These are phyloP conservation scores for Sclerotinia nivalis DNA, from an alignment of 2,329 filamentous ascomycete species.

Conservation along the genomic window DNA sequence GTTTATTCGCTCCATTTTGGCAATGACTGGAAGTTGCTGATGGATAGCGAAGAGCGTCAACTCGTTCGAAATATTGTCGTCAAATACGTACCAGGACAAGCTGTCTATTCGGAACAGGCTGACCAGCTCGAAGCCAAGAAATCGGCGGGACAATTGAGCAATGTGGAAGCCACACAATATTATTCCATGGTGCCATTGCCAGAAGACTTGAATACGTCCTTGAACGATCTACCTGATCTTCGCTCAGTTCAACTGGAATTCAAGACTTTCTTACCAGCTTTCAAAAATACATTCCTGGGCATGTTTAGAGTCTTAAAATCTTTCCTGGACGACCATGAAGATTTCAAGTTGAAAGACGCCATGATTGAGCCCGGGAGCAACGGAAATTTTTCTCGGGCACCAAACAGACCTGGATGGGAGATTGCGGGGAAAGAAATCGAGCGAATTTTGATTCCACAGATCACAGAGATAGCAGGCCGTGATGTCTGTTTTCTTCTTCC, in stretches of 20 bases:
- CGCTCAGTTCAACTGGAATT: slow-evolving; percentile 1
- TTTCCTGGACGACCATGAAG: not conserved
- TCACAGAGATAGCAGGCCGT: not conserved
- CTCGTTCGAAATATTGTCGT: not conserved
- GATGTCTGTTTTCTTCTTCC: not conserved
- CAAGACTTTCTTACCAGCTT: not conserved
- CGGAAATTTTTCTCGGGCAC: not conserved
- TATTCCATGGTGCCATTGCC: not conserved
- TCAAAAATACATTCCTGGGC: not conserved
- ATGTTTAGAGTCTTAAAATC: not conserved
- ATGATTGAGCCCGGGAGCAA: not conserved
- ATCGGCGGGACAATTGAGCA: not conserved
- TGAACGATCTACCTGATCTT: not conserved
- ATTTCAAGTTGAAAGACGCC: not conserved
- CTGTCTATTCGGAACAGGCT: too few species aligned
- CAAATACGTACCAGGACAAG: not conserved
- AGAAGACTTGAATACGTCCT: not conserved
- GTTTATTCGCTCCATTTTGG: not conserved
- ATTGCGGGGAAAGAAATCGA: accelerated
- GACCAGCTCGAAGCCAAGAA: too few species aligned
- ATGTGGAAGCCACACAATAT: not conserved
- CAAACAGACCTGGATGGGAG: not conserved
- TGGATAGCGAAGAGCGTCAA: not conserved
- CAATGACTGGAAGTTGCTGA: not conserved
- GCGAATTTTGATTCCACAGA: not conserved